Evolutionary conservation across 2,329 filamentous ascomycete species (phyloP).

Genomic region (Fusarium mundagurra): DNA sequence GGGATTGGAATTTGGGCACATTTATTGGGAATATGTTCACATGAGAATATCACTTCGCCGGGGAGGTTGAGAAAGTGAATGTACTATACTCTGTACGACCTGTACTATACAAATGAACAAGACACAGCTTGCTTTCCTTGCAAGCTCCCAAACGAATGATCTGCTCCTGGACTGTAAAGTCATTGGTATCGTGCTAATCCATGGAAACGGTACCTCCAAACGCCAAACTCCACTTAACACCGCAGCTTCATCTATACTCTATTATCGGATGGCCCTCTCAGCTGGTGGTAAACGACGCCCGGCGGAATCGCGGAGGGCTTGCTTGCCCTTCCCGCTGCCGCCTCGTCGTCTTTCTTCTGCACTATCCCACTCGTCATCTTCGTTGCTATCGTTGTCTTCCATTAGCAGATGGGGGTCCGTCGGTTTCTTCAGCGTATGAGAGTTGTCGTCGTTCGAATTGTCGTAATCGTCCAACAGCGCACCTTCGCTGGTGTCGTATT

Average conservation of each 20-base stretch:
- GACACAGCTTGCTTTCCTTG: conserved; percentile 25
- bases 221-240: conserved; percentile 38
- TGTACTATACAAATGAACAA: conserved; percentile 46
- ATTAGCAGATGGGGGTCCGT: conserved; percentile 47
- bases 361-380: conserved; percentile 55
- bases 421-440: conserved; percentile 65
- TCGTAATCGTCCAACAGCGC: conserved; percentile 70
- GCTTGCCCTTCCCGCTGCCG: conserved; percentile 56
- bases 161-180: conserved; percentile 24
- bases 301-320: conserved; percentile 58
- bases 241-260: background rate
- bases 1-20: conserved; percentile 11
- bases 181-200: conserved; percentile 44
- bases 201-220: conserved; percentile 26
- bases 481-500: conserved; percentile 77
- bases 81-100: conserved; percentile 50
- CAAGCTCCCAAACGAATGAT: conserved; percentile 35
- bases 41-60: conserved; percentile 17
- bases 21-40: conserved; percentile 15
- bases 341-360: conserved; percentile 56
- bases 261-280: conserved; percentile 59
- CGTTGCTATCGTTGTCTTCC: conserved; percentile 39
- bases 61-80: conserved; percentile 37
- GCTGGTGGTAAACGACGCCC: conserved; percentile 62
- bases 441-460: conserved; percentile 65